Conservation (phyloP, 805 yeast species). For the Ogataea philodendri region DNA sequence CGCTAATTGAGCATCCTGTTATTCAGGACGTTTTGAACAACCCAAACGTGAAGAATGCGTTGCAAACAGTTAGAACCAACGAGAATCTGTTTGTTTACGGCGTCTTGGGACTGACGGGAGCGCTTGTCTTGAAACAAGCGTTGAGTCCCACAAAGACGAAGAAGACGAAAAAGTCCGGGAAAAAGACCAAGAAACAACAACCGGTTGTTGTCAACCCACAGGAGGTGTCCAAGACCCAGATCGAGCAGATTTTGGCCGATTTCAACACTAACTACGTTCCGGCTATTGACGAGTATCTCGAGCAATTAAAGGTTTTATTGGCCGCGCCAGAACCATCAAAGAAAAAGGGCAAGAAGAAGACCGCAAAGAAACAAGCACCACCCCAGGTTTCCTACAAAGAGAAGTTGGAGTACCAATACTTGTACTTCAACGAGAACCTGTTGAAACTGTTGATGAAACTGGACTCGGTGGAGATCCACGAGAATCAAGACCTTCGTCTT, state of each 20-base stretch:
- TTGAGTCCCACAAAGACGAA: constrained; percentile 6
- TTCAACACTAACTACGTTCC: constrained; percentile 20
- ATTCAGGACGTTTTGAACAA: constrained; percentile 12
- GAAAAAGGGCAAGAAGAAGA: constrained; percentile 12
- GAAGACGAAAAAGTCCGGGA: constrained; percentile 16
- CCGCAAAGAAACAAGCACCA: constrained; percentile 8
- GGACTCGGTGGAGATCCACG: constrained; percentile 53
- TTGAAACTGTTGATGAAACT: constrained; percentile 63
- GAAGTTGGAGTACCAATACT: constrained; percentile 43
- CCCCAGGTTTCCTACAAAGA: constrained; percentile 27
- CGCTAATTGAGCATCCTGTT: not conserved
- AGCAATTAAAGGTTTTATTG: constrained; percentile 17
- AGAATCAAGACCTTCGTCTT: constrained; percentile 49
- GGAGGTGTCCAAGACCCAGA: constrained; percentile 18
- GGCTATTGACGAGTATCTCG: constrained; percentile 13
- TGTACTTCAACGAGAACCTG: constrained; percentile 64
- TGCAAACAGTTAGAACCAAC: constrained; percentile 16
- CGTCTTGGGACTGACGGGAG: constrained; percentile 14
- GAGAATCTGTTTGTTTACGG: constrained; percentile 17
- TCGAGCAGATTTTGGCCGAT: constrained; percentile 17
- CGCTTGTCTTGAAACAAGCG: constrained; percentile 11
- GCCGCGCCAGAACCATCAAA: constrained; percentile 6
- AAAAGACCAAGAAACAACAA: constrained; percentile 12
- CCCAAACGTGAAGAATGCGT: constrained; percentile 9
- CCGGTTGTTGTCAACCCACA: constrained; percentile 22